A percentile compares a stretch with the other conserved stretches of the same genome.
phyloP scores from a whole-genome alignment of 129 eudicot genomes.

The Helianthus tuberosus region DNA sequence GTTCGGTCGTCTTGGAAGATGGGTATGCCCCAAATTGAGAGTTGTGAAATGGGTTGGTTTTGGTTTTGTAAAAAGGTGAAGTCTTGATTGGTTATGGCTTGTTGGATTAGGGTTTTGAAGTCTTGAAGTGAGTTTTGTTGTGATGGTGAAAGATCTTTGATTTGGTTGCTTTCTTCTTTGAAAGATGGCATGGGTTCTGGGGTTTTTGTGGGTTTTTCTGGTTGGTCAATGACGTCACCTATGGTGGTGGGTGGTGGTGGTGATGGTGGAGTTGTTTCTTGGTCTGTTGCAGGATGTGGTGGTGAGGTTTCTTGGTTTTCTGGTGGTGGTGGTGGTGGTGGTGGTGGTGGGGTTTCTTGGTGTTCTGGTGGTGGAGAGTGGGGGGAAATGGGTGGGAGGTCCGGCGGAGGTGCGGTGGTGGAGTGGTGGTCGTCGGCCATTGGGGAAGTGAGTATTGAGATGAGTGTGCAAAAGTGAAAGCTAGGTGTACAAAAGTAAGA shows the following conservation, averaged over 20 bases:
- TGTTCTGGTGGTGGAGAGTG: conserved; percentile 17
- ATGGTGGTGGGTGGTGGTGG: conserved; percentile 23
- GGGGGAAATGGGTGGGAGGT: neutral
- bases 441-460: conserved; percentile 24
- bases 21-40: conserved; percentile 80
- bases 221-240: conserved; percentile 34
- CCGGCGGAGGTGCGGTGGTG: conserved; percentile 29
- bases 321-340: conserved; percentile 27
- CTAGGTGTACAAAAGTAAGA: neutral
- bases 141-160: conserved; percentile 45
- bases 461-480: neutral
- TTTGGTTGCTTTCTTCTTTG: conserved; percentile 59
- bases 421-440: conserved; percentile 26
- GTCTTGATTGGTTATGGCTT: conserved; percentile 47
- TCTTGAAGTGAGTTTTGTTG: conserved; percentile 44
- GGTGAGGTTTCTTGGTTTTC: neutral
- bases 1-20: conserved; percentile 63
- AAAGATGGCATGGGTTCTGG: conserved; percentile 47
- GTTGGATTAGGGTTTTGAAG: conserved; percentile 41
- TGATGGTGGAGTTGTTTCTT: conserved; percentile 8
- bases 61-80: conserved; percentile 22
- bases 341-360: conserved; percentile 21
- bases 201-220: conserved; percentile 30
- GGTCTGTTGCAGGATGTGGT: conserved; percentile 7
- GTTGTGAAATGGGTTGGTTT: conserved; percentile 28